Evolutionary conservation across 805 yeast species (phyloP), one percentile per base, ranked within the genome.

Genomic region (Schizosaccharomyces lindneri): DNA sequence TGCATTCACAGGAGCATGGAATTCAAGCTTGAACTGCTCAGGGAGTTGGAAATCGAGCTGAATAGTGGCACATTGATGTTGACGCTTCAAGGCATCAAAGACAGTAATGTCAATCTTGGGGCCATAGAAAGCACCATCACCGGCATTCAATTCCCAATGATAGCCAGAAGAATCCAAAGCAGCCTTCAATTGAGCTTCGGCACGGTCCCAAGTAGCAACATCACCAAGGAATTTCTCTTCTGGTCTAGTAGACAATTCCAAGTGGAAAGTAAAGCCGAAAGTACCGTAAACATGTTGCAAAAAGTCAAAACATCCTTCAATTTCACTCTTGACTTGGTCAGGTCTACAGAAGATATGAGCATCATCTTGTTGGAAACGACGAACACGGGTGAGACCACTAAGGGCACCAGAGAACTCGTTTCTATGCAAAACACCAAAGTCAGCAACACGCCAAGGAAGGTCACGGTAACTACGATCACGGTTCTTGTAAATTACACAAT

Each of bases 1-100:
- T 31, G 68, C 71, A 62, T 66, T 62, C 43, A 62, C 63, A 31
- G 66, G 68, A 43, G 66, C 66, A 65, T 65, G 67, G 69, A 83
- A 93, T 66, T 79, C 76, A 63, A 93, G 76, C 57, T 84, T 78
- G 69, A 93, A 93, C 64, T 95, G 76, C 55, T 81, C 80, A 66
- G 98, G 98, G 70, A 93, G 79, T 79, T 93, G 98, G 95, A 90
- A 93, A 75, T 93, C 98, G 71, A 93, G 81, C 72, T 93, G 98
- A 61, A 93, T 81, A 0, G 98, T 93, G 2, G 97, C 98, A 1
- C 93, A 86, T 73, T 93, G 98, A 71, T 88, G 96, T 64, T 80
- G 78, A 66, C 87, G 88, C 0, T 83, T 84, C 60, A 78, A 80
- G 41, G 84, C 83, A 72, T 93, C 98, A 6, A 80, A 80, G 61